phyloP scores from a whole-genome alignment of 2,329 filamentous ascomycete species.

The Alternaria triticimaculans region DNA sequence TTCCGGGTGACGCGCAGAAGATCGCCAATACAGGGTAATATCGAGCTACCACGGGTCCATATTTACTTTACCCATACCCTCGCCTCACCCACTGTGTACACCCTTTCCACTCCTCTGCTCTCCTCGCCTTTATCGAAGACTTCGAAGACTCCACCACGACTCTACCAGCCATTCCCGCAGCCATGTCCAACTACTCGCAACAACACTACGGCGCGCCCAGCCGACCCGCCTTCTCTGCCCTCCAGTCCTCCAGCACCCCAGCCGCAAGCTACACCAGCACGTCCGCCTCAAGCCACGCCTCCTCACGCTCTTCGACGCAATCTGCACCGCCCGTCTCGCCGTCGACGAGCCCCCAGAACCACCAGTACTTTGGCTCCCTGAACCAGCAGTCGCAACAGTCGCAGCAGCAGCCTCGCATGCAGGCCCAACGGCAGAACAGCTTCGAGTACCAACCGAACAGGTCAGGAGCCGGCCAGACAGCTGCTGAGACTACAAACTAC shows the following conservation, averaged over 20 bases:
- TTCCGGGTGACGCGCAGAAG: conserved; percentile 13
- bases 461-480: conserved; percentile 42
- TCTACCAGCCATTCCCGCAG: background rate
- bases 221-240: conserved; percentile 46
- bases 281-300: conserved; percentile 49
- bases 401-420: conserved; percentile 39
- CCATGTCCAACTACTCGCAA: conserved; percentile 31
- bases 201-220: conserved; percentile 25
- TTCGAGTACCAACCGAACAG: conserved; percentile 47
- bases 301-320: conserved; percentile 40
- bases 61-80: conserved; percentile 25
- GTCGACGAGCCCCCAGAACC: conserved; percentile 42
- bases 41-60: conserved; percentile 26
- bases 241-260: conserved; percentile 39
- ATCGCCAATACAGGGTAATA: conserved; percentile 24
- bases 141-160: background rate
- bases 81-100: conserved; percentile 10
- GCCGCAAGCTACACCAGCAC: conserved; percentile 52
- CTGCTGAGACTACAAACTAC: conserved; percentile 64
- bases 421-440: conserved; percentile 35
- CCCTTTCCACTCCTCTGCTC: background rate
- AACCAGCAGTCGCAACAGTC: conserved; percentile 36
- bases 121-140: background rate
- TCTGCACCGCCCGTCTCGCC: conserved; percentile 45
- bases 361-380: conserved; percentile 40